Conservation (phyloP, 2,329 filamentous ascomycete genomes). For the Ceratocystis albifundus region DNA sequence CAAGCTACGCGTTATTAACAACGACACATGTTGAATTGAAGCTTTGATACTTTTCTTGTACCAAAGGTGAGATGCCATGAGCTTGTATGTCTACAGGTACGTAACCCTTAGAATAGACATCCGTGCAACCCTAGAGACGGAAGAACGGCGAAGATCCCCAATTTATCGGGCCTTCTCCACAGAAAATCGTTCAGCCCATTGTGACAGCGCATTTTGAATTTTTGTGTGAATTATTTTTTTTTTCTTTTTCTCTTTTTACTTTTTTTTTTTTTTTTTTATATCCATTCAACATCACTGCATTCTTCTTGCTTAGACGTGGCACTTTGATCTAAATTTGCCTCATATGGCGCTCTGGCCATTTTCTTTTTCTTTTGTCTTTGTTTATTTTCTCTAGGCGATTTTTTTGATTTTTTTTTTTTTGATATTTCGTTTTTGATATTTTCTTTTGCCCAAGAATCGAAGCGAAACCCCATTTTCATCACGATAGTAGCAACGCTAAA, state of each 20-base stretch:
- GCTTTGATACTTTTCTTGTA: neutral
- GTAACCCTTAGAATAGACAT: neutral
- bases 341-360: neutral
- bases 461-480: neutral
- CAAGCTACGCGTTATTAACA: neutral
- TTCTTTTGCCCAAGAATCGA: neutral
- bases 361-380: neutral
- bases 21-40: neutral
- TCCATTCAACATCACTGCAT: neutral
- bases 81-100: neutral
- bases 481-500: neutral
- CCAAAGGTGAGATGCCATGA: neutral
- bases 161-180: conserved; percentile 12
- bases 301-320: neutral
- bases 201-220: neutral
- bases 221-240: neutral
- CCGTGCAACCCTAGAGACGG: neutral
- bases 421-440: neutral
- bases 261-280: neutral
- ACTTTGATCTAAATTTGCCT: neutral
- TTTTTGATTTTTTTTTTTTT: neutral
- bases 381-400: neutral
- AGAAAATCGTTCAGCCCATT: neutral
- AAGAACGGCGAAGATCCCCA: conserved; percentile 10
- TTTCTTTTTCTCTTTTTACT: neutral